These are phyloP conservation scores for Phytophthora aleatoria DNA, from an alignment of 352 stramenopile genomes.

Conservation along the genomic window DNA sequence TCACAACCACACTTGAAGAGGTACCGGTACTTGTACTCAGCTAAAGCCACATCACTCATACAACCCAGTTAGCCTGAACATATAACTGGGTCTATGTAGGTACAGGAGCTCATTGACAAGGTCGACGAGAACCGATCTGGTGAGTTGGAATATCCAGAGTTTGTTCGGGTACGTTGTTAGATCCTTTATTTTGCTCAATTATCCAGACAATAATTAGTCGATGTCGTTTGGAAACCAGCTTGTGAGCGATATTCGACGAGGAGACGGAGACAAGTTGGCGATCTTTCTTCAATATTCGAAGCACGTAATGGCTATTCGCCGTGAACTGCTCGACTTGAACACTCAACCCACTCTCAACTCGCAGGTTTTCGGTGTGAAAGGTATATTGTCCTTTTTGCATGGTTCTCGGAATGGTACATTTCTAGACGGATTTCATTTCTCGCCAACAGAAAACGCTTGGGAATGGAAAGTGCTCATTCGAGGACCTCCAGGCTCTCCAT, in stretches of 20 bases:
- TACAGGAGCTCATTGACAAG: slow-evolving; percentile 69
- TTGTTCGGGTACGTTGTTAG: slow-evolving; percentile 51
- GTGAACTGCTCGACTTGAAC: slow-evolving; percentile 45
- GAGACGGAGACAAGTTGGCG: slow-evolving; percentile 63
- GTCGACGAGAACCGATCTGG: slow-evolving; percentile 76
- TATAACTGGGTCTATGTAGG: slow-evolving; percentile 20
- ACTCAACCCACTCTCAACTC: slow-evolving; percentile 37
- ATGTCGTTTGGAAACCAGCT: slow-evolving; percentile 32
- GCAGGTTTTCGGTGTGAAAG: slow-evolving; percentile 45
- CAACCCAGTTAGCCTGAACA: background rate
- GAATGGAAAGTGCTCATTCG: slow-evolving; percentile 47
- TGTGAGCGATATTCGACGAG: slow-evolving; percentile 64
- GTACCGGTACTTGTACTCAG: slow-evolving; percentile 12
- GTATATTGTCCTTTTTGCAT: slow-evolving; percentile 9
- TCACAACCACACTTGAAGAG: slow-evolving; percentile 51
- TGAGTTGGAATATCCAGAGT: slow-evolving; percentile 70
- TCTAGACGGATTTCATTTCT: background rate
- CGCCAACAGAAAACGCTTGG: slow-evolving; percentile 49
- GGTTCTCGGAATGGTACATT: background rate
- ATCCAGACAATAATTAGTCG: background rate
- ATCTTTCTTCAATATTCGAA: slow-evolving; percentile 74
- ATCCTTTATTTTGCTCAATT: background rate
- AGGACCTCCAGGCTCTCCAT: slow-evolving; percentile 46
- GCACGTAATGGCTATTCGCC: slow-evolving; percentile 53
- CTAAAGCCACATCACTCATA: too few relatives aligned